A percentile compares a stretch with the other conserved stretches of the same genome.
Conservation (phyloP, 2,329 filamentous ascomycete species). For the Thielaviopsis punctulata region DNA sequence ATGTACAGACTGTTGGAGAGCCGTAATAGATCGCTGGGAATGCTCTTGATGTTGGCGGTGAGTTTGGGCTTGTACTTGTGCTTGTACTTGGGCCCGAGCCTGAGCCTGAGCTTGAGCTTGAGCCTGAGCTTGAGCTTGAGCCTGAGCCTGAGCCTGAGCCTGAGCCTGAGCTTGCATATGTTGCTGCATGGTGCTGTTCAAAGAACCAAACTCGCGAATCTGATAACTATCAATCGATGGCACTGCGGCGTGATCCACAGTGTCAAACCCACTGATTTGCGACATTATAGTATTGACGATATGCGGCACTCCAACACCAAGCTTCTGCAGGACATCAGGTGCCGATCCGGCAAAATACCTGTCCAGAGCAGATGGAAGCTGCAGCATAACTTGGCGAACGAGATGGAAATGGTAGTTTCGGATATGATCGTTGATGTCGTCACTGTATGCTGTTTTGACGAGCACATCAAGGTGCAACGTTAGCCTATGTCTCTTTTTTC, state of each 20-base stretch:
- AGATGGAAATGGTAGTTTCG: constrained; percentile 7
- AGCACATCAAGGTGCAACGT: background rate
- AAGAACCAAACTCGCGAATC: too few species aligned
- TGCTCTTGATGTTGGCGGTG: too few species aligned
- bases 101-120: too few species aligned
- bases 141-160: too few species aligned
- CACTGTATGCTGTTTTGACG: constrained; percentile 4
- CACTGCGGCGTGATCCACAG: background rate
- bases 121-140: too few species aligned
- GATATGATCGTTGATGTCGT: constrained; percentile 1
- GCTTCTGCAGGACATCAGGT: background rate
- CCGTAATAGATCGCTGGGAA: too few species aligned
- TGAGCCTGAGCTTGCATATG: too few species aligned
- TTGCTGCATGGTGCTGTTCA: too few species aligned
- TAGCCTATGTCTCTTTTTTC: background rate
- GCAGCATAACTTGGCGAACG: background rate
- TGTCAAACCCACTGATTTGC: background rate
- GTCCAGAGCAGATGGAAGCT: background rate
- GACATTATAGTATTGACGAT: background rate
- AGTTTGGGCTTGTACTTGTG: too few species aligned
- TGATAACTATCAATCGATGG: too few species aligned
- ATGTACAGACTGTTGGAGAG: too few species aligned
- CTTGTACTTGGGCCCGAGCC: too few species aligned
- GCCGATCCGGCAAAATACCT: background rate
- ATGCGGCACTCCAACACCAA: background rate